Evolutionary conservation across 1,284 basidiomycete species (phyloP).

Genomic region (Sporisorium reilianum): DNA sequence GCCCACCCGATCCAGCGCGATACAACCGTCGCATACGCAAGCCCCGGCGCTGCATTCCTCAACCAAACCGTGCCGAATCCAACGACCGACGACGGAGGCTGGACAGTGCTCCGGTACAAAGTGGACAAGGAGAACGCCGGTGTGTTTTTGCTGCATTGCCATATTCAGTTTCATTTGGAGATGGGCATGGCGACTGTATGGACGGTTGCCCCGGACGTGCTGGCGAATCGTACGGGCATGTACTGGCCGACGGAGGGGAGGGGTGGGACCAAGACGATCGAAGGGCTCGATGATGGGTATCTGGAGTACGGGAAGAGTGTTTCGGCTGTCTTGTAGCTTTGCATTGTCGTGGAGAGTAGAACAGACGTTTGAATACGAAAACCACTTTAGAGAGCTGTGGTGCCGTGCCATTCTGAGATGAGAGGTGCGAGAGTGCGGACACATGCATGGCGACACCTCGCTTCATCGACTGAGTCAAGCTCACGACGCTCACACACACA

Average conservation of each 20-base stretch:
- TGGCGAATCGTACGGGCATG: constrained; percentile 5
- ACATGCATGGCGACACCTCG: constrained; percentile 4
- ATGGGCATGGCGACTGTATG: constrained; percentile 59
- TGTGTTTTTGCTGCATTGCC: constrained; percentile 52
- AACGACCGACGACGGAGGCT: constrained; percentile 36
- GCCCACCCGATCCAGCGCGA: constrained; percentile 44
- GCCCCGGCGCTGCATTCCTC: constrained; percentile 39
- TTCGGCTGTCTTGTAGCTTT: not conserved
- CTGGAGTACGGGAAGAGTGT: constrained; percentile 3
- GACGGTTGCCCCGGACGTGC: constrained; percentile 27
- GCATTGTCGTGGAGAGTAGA: no score
- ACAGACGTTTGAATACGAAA: no score
- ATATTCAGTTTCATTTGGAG: constrained; percentile 41
- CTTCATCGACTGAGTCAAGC: not conserved
- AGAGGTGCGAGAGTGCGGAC: no score
- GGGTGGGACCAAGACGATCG: not conserved
- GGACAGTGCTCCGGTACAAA: constrained; percentile 49
- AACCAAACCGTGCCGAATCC: constrained; percentile 32
- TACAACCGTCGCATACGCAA: constrained; percentile 48
- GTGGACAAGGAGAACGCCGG: constrained; percentile 28
- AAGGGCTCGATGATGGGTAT: constrained; percentile 11
- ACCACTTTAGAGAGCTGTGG: no score
- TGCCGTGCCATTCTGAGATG: no score
- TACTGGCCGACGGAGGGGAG: constrained; percentile 14
- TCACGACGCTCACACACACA: not conserved